Evolutionary conservation across 139 green algal genomes (phyloP).

Genomic region (Chlorella sorokiniana): DNA sequence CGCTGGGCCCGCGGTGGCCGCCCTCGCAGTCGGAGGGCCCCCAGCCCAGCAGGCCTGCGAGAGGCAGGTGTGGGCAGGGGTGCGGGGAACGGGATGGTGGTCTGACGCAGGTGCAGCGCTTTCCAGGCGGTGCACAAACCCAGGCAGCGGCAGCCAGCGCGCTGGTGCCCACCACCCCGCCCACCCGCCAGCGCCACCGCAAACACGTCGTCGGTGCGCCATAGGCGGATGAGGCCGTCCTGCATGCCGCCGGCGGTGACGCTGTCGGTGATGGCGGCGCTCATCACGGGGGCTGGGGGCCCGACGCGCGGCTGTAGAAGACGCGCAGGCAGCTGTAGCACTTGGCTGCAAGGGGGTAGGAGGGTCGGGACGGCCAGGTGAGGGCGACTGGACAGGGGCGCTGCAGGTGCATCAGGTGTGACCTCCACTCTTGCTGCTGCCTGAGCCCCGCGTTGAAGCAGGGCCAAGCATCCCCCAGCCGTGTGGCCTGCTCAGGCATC

Average conservation of each 20-base stretch:
- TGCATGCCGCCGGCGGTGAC: slow-evolving; percentile 27
- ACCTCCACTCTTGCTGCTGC: not conserved
- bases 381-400: not conserved
- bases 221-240: slow-evolving; percentile 55
- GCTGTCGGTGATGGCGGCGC: slow-evolving; percentile 19
- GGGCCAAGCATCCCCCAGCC: not conserved
- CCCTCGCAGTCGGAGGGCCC: not conserved
- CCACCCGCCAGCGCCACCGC: slow-evolving; percentile 2
- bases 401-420: not conserved
- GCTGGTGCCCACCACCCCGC: not conserved
- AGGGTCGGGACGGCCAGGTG: not conserved
- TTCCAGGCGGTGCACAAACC: no score
- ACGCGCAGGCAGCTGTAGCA: slow-evolving; percentile 60
- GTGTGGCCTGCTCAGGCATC: not conserved
- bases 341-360: slow-evolving; percentile 20
- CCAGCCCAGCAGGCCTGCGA: slow-evolving; percentile 7
- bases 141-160: not conserved
- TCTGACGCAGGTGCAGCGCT: no score
- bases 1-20: slow-evolving; percentile 13
- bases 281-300: slow-evolving; percentile 34
- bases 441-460: no score
- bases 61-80: not conserved
- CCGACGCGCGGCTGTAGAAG: slow-evolving; percentile 26
- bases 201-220: slow-evolving; percentile 51
- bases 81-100: no score